Percentiles rank a stretch among this genome's conserved stretches.
Conservation (phyloP, 768 basidiomycete species). For the Fistulinella prunicolor region DNA sequence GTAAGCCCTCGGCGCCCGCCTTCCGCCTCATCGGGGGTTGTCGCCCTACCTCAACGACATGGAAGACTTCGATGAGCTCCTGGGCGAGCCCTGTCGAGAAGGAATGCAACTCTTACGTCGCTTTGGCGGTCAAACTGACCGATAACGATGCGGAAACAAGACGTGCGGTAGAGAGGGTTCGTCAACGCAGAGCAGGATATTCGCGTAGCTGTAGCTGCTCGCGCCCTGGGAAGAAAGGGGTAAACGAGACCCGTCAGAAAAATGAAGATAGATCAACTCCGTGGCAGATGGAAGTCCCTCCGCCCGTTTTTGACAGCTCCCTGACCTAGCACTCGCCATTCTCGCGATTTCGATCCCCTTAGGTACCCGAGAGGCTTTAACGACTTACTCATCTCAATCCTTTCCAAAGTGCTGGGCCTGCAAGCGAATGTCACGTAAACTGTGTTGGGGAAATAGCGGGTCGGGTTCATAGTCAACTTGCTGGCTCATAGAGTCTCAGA, state of each 20-base stretch:
- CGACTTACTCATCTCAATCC: slow-evolving; percentile 62
- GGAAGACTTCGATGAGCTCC: slow-evolving; percentile 82
- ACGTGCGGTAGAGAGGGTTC: slow-evolving; percentile 60
- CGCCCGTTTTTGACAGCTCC: slow-evolving; percentile 46
- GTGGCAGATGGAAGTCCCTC: slow-evolving; percentile 40
- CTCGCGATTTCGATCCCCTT: slow-evolving; percentile 43
- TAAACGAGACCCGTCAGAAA: too few species aligned
- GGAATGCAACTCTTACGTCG: slow-evolving; percentile 44
- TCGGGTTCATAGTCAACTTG: slow-evolving; percentile 31
- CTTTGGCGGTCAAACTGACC: slow-evolving; percentile 32
- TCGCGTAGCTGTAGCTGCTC: slow-evolving; percentile 63
- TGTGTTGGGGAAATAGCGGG: too few species aligned
- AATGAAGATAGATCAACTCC: not conserved
- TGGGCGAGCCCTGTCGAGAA: slow-evolving; percentile 67
- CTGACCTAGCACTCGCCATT: slow-evolving; percentile 45
- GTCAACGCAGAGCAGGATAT: slow-evolving; percentile 57
- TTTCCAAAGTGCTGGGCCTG: slow-evolving; percentile 54
- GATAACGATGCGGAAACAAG: slow-evolving; percentile 31
- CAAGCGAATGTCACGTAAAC: slow-evolving; percentile 56
- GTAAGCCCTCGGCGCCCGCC: slow-evolving; percentile 74
- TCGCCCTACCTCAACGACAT: slow-evolving; percentile 78
- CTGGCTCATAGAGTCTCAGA: slow-evolving; percentile 73
- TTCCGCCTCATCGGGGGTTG: slow-evolving; percentile 72
- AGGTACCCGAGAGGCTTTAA: slow-evolving; percentile 49
- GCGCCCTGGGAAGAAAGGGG: slow-evolving; percentile 51